phyloP scores from a whole-genome alignment of 805 yeast species.

The Ogataea pilisensis region DNA sequence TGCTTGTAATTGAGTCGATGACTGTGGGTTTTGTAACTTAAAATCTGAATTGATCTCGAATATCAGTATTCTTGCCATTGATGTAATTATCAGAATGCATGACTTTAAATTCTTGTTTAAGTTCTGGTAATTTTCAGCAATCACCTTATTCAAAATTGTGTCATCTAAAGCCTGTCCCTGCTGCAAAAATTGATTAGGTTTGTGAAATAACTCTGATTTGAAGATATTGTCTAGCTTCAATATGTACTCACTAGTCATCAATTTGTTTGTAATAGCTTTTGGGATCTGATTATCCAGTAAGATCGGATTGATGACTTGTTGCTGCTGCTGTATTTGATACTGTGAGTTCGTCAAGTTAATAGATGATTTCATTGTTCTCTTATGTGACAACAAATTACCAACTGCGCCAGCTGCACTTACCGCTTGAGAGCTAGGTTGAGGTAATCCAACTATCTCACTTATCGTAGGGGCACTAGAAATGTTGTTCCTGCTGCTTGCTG shows the following conservation, averaged over 20 bases:
- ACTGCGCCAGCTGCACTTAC: slow-evolving; percentile 34
- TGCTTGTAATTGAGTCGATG: slow-evolving; percentile 37
- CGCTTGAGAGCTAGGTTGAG: slow-evolving; percentile 31
- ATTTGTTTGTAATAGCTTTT: slow-evolving; percentile 23
- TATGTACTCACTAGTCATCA: slow-evolving; percentile 30
- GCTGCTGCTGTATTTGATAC: slow-evolving; percentile 25
- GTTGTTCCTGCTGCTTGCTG: slow-evolving; percentile 7
- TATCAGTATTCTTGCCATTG: slow-evolving; percentile 32
- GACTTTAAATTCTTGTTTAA: slow-evolving; percentile 29
- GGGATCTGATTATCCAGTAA: slow-evolving; percentile 32
- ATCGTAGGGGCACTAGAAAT: slow-evolving; percentile 22
- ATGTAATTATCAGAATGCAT: slow-evolving; percentile 33
- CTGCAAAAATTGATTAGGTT: slow-evolving; percentile 25
- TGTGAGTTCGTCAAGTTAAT: slow-evolving; percentile 13
- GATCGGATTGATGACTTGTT: slow-evolving; percentile 30
- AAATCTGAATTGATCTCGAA: slow-evolving; percentile 32
- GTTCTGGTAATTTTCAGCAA: slow-evolving; percentile 27
- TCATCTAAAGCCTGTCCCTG: slow-evolving; percentile 31
- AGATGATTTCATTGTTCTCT: slow-evolving; percentile 22
- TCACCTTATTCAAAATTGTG: slow-evolving; percentile 26
- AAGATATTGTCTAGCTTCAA: slow-evolving; percentile 30
- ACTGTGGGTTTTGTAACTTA: slow-evolving; percentile 28
- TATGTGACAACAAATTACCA: slow-evolving; percentile 29
- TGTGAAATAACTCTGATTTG: slow-evolving; percentile 31
- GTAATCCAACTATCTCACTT: slow-evolving; percentile 25